phyloP scores from a whole-genome alignment of 257 asterid species.

The Misopates orontium region DNA sequence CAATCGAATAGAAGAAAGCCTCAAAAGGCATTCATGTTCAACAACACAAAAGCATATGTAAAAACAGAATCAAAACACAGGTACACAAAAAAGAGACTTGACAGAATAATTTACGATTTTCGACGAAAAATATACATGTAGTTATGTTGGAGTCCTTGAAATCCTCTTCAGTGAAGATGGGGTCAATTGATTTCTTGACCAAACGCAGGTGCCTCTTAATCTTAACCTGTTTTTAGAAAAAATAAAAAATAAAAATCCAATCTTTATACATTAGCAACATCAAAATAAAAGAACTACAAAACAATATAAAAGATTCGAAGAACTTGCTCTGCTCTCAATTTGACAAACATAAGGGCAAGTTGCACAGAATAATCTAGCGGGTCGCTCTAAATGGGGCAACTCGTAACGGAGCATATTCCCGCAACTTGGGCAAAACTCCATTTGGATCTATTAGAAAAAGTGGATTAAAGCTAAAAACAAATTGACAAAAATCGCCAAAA shows the following conservation, averaged over 20 bases:
- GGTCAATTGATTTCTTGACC: constrained; percentile 64
- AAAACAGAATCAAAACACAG: neutral
- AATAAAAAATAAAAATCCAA: constrained; percentile 5
- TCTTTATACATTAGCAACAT: neutral
- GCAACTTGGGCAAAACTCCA: constrained; percentile 87
- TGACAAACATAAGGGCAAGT: constrained; percentile 62
- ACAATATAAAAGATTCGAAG: constrained; percentile 1
- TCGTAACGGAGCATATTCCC: constrained; percentile 61
- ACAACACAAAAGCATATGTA: neutral
- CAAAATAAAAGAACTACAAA: constrained; percentile 6
- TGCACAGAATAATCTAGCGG: constrained; percentile 62
- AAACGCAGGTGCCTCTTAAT: constrained; percentile 53
- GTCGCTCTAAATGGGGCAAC: constrained; percentile 50
- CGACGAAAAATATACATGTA: constrained; percentile 42
- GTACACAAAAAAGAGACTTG: neutral
- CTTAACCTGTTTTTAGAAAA: constrained; percentile 70
- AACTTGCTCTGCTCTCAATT: constrained; percentile 52
- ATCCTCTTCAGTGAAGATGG: constrained; percentile 62
- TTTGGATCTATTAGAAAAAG: constrained; percentile 4
- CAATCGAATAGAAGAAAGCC: neutral
- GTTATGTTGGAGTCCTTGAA: constrained; percentile 45
- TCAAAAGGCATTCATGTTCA: no score
- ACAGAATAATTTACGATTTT: neutral
- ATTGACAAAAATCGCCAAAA: no score
- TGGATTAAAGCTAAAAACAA: no score